These are phyloP conservation scores for Epichloe baconii DNA, from an alignment of 2,329 filamentous ascomycete species.

Conservation along the genomic window DNA sequence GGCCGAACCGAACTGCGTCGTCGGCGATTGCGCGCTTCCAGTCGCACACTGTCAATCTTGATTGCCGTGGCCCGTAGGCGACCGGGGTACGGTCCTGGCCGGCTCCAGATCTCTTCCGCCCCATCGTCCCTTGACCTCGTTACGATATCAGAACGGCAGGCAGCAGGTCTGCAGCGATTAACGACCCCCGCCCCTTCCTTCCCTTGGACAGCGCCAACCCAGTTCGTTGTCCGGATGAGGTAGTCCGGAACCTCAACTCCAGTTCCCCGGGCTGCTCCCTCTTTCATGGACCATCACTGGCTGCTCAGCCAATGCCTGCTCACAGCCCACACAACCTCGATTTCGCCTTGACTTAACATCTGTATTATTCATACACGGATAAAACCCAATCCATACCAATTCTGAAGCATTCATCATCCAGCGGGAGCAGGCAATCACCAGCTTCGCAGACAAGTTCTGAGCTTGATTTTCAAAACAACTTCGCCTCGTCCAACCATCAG, in stretches of 20 bases:
- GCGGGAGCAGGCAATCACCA: not conserved
- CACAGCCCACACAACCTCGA: not conserved
- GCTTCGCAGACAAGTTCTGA: not conserved
- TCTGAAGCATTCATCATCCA: not conserved
- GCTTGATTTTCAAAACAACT: not conserved
- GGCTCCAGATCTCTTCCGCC: not conserved
- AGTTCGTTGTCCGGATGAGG: not conserved
- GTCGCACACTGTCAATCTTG: too few species aligned
- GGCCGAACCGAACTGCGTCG: too few species aligned
- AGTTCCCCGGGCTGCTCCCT: not conserved
- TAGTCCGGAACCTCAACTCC: not conserved
- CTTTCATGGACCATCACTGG: not conserved
- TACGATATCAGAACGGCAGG: not conserved
- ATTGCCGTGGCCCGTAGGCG: too few species aligned
- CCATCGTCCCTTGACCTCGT: not conserved
- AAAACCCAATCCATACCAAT: not conserved
- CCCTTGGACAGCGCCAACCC: not conserved
- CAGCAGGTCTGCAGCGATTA: not conserved
- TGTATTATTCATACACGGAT: conserved; percentile 1
- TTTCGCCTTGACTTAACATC: not conserved
- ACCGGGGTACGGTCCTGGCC: not conserved
- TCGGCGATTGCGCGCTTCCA: too few species aligned
- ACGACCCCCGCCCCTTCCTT: not conserved
- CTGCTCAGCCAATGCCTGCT: not conserved
- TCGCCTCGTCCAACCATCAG: not conserved